Conservation (phyloP, 2,329 filamentous ascomycete species). For the Ophiostoma himal-ulmi region DNA sequence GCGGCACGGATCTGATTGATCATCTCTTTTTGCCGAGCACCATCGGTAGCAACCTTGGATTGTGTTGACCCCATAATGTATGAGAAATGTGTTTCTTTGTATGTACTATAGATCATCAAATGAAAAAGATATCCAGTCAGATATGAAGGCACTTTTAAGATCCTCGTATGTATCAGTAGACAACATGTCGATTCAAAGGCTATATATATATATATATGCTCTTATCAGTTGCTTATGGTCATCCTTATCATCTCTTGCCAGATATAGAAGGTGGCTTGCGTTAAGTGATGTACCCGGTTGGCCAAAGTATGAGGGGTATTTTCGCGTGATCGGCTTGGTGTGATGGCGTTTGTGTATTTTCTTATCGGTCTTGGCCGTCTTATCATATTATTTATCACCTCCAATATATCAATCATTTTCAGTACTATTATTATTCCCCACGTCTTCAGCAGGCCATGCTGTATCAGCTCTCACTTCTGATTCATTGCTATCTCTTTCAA, state of each 20-base stretch:
- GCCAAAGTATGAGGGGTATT: background rate
- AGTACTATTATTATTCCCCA: background rate
- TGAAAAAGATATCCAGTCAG: too few species aligned
- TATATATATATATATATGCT: background rate
- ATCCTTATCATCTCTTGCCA: background rate
- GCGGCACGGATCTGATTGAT: background rate
- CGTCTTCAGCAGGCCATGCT: too few species aligned
- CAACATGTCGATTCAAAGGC: background rate
- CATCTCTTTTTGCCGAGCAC: background rate
- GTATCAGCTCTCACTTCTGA: background rate
- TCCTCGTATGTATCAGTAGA: background rate
- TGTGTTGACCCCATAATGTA: background rate
- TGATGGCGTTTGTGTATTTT: background rate
- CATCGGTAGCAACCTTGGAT: background rate
- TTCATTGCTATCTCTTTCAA: background rate
- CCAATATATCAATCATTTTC: too few species aligned
- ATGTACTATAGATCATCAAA: too few species aligned
- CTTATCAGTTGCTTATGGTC: background rate
- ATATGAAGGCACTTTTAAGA: background rate
- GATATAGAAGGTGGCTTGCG: slow-evolving; percentile 4
- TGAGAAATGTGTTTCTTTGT: background rate
- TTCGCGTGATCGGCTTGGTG: background rate
- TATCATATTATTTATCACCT: background rate
- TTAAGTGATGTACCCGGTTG: background rate
- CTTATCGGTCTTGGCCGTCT: background rate